Conservation (phyloP, 2,329 filamentous ascomycete species). For the Diaporthe amygdali region DNA sequence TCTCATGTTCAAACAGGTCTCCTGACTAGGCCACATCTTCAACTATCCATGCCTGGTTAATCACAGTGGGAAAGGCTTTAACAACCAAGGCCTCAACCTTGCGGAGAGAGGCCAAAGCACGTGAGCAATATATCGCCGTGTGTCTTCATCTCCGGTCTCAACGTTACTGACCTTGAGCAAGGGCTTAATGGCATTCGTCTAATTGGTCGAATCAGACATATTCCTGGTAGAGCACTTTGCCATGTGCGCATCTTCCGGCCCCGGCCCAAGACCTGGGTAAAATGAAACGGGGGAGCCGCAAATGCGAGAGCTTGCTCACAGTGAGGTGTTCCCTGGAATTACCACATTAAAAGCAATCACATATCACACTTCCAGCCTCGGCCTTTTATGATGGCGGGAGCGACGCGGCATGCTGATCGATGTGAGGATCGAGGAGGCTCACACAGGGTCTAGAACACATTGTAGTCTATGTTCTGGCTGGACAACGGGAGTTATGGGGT, state of each 20-base stretch:
- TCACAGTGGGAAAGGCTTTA: rapidly evolving
- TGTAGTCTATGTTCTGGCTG: background rate
- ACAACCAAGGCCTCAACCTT: background rate
- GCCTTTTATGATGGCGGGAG: background rate
- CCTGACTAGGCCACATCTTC: background rate
- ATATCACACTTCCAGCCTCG: constrained; percentile 1
- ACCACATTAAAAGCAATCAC: background rate
- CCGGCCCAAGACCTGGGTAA: background rate
- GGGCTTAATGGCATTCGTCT: background rate
- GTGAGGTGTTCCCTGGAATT: background rate
- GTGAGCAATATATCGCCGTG: background rate
- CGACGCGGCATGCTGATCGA: background rate
- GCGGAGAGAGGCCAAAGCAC: background rate
- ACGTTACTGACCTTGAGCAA: background rate
- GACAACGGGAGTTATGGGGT: background rate
- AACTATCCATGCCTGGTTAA: background rate
- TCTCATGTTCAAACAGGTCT: background rate
- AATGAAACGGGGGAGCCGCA: background rate
- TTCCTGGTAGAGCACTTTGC: background rate
- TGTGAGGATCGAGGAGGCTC: background rate
- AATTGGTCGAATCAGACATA: background rate
- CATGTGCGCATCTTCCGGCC: background rate
- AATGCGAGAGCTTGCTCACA: background rate
- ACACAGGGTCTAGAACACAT: background rate
- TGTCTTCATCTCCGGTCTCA: background rate